phyloP scores from a whole-genome alignment of 2,329 filamentous ascomycete genomes.

The Cytospora chrysosperma region DNA sequence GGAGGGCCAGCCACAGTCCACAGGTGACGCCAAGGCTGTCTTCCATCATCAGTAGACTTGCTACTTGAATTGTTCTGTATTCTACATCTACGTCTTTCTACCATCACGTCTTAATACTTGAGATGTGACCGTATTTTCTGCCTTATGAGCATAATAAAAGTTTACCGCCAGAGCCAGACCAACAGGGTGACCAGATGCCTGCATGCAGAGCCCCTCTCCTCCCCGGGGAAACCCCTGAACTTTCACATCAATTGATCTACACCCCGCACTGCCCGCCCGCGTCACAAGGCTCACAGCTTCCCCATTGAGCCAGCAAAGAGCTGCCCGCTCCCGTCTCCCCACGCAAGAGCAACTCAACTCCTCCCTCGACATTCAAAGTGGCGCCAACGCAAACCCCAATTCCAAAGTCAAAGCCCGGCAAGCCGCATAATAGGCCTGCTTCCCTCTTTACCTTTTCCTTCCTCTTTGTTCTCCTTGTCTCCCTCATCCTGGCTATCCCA shows the following conservation, averaged over 20 bases:
- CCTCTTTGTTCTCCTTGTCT: constrained; percentile 53
- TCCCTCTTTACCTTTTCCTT: constrained; percentile 50
- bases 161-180: neutral
- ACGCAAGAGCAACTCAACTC: constrained; percentile 23
- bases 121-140: neutral
- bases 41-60: neutral
- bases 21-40: neutral
- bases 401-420: constrained; percentile 24
- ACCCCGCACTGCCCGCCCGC: constrained; percentile 17
- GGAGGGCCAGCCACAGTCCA: neutral
- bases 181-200: neutral
- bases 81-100: neutral
- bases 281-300: constrained; percentile 4
- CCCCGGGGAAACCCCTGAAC: constrained; percentile 15
- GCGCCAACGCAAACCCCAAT: constrained; percentile 31
- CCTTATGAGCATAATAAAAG: neutral
- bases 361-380: constrained; percentile 39
- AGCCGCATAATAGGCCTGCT: constrained; percentile 5
- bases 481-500: constrained; percentile 67
- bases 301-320: constrained; percentile 5
- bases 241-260: neutral
- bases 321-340: constrained; percentile 10
- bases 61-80: too few relatives aligned
- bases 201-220: neutral
- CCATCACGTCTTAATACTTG: neutral